Base-by-base conservation (phyloP, 805 yeast genomes). In the Starmerella cellae region DNA sequence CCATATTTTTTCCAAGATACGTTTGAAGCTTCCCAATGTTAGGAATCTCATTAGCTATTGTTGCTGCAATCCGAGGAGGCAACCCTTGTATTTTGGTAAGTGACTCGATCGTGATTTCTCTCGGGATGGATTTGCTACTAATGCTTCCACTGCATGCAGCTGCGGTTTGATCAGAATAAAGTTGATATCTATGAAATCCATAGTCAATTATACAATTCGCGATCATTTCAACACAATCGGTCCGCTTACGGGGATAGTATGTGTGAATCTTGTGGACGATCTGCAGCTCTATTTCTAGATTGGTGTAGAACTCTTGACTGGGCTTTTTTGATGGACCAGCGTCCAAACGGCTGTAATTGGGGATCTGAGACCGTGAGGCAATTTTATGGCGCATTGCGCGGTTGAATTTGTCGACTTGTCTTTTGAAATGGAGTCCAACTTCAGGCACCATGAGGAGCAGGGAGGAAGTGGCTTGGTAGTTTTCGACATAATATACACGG, bases 11-110 rank as follows among this genome's bases (percentile, higher is more conserved):
- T 17, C 46, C 51, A 9, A 48, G 27, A 11, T 4, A 13, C 14
- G n/a, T 4, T 21, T 9, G 10, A 6, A 48, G 17, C 2, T 37
- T 33, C 5, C 52, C 52, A n/a, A 48, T 14, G 8, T 22, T 28
- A 24, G 27, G 24, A 18, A 38, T 28, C 19, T 47, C 51, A 13
- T 35, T 16, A 3, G 38, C 46, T 11, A 48, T 27, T 3, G 33
- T 17, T 3, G 45, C 22, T 8, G 50, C 49, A 8, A 47, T 48
- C n/a, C 50, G 47, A 5, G 52, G 52, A 2, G 46, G 45, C 27
- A 48, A 39, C 3, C 52, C 52, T 22, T 35, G 51, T 14, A 48
- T 34, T 6, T 35, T 42, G 16, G 44, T 35, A 5, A 48, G 35
- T 3, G 46, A 23, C 37, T 48, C 51, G 11, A 38, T 34, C 3